Evolutionary conservation across 805 yeast species (phyloP).

Genomic region (Yamadazyma olivae): DNA sequence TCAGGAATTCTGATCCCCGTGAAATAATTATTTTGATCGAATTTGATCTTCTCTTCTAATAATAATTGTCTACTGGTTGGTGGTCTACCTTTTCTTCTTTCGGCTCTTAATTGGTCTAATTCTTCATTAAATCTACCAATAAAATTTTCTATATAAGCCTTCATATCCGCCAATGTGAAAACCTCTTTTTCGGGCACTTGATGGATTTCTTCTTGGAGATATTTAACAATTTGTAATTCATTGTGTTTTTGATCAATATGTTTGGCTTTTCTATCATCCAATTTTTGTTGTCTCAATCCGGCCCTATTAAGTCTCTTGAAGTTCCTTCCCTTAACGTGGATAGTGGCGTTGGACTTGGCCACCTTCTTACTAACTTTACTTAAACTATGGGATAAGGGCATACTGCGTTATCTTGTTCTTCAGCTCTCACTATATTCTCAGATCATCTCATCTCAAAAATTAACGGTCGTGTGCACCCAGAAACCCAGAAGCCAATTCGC

Average conservation of each 20-base stretch:
- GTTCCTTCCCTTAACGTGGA: conserved; percentile 89
- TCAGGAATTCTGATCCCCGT: conserved; percentile 77
- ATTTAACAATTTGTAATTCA: conserved; percentile 59
- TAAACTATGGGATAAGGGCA: conserved; percentile 71
- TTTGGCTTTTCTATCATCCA: conserved; percentile 55
- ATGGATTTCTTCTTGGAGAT: conserved; percentile 35
- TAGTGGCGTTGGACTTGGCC: conserved; percentile 49
- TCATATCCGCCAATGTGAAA: conserved; percentile 58
- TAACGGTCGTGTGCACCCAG: conserved; percentile 4
- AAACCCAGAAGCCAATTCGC: neutral
- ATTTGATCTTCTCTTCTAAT: conserved; percentile 57
- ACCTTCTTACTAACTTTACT: conserved; percentile 62
- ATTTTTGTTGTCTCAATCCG: conserved; percentile 75
- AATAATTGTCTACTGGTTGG: conserved; percentile 65
- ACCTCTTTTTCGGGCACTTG: conserved; percentile 21
- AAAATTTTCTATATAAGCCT: conserved; percentile 57
- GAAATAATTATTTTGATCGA: conserved; percentile 58
- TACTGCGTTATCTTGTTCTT: conserved; percentile 14
- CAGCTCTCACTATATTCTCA: neutral
- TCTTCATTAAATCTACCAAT: conserved; percentile 75
- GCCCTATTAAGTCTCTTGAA: conserved; percentile 82
- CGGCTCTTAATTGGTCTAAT: conserved; percentile 53
- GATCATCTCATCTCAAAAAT: conserved; percentile 1
- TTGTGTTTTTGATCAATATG: conserved; percentile 57
- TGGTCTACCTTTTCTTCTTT: conserved; percentile 88